Conservation (phyloP, 2,329 filamentous ascomycete genomes). For the Fusarium miscanthi region DNA sequence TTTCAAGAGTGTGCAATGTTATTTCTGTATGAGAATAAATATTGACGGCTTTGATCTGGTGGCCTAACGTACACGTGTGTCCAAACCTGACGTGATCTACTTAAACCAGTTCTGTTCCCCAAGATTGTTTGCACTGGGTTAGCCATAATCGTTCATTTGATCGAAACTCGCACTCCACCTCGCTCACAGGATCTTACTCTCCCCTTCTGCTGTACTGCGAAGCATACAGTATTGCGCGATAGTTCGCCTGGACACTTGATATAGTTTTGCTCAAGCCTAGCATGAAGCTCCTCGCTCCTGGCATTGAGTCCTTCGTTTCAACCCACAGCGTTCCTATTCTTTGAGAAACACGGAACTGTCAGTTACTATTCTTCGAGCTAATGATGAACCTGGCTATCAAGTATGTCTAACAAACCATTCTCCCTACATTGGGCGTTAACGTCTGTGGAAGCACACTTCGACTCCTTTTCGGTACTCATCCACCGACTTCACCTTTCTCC, state of each 20-base stretch:
- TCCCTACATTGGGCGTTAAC: neutral
- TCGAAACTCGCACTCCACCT: neutral
- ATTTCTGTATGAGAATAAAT: neutral
- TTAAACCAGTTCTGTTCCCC: neutral
- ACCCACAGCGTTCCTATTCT: neutral
- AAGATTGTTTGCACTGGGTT: too few species aligned
- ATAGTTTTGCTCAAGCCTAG: neutral
- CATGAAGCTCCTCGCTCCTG: neutral
- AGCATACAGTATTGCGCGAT: neutral
- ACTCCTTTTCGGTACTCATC: neutral
- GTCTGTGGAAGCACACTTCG: neutral
- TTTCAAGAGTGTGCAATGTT: neutral
- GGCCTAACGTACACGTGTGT: neutral
- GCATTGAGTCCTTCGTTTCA: neutral
- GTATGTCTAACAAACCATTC: neutral
- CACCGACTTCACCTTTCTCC: neutral
- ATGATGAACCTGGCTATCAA: neutral
- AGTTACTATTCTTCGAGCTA: neutral
- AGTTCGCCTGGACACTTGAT: neutral
- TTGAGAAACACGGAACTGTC: neutral
- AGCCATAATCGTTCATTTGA: neutral
- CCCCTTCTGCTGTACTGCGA: neutral
- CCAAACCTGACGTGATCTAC: neutral
- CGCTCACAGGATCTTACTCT: neutral
- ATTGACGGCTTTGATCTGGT: neutral